These are phyloP conservation scores for Tolypocladium cylindrosporum DNA, from an alignment of 2,329 filamentous ascomycete genomes.

Conservation along the genomic window DNA sequence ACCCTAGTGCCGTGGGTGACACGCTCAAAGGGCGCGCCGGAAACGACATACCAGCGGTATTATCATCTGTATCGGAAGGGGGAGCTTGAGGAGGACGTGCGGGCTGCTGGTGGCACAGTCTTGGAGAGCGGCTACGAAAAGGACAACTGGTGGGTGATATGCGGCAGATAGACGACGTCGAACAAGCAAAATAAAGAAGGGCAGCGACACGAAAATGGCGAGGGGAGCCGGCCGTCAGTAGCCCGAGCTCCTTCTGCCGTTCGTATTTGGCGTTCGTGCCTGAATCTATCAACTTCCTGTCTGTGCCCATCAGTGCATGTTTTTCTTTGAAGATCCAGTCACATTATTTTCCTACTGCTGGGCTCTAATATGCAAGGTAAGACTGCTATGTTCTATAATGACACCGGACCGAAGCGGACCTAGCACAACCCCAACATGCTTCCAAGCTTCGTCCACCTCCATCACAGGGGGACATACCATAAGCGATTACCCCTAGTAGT, in stretches of 20 bases:
- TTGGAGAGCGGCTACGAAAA: constrained; percentile 82
- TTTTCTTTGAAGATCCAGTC: neutral
- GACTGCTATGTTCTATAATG: neutral
- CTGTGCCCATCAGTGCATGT: neutral
- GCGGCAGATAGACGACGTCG: constrained; percentile 12
- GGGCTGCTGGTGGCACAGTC: constrained; percentile 63
- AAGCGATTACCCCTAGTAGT: neutral
- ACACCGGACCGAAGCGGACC: neutral
- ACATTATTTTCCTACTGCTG: neutral
- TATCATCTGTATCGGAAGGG: constrained; percentile 87
- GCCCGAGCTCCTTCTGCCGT: neutral
- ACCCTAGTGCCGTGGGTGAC: constrained; percentile 94
- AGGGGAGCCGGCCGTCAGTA: too few species aligned
- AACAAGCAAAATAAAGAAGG: neutral
- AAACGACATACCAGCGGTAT: constrained; percentile 72
- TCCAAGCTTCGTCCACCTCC: neutral
- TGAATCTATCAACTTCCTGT: neutral
- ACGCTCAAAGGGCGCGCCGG: constrained; percentile 21
- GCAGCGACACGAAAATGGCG: neutral
- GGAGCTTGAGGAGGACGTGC: constrained; percentile 75
- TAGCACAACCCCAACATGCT: neutral
- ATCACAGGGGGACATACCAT: neutral
- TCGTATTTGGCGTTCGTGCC: neutral
- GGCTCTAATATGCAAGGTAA: neutral
- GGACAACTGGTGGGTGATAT: constrained; percentile 96